These are phyloP conservation scores for Wickerhamia fluorescens DNA, from an alignment of 805 yeast species.

Conservation along the genomic window DNA sequence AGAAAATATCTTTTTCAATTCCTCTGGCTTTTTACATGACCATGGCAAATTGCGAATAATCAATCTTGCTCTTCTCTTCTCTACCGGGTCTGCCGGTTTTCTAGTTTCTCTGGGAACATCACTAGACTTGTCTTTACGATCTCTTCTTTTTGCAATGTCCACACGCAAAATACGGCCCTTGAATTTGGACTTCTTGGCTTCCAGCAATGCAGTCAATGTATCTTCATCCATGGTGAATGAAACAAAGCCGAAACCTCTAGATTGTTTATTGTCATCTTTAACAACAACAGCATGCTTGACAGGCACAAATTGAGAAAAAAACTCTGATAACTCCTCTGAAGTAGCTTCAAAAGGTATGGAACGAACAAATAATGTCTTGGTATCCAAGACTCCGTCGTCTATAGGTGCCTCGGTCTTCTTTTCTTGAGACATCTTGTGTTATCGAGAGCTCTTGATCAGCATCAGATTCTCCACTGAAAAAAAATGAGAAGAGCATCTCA, in stretches of 20 bases:
- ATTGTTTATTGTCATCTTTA: conserved; percentile 63
- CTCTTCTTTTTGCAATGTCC: conserved; percentile 90
- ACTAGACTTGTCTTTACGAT: conserved; percentile 42
- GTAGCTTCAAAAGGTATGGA: conserved; percentile 77
- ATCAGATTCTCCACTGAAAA: too few relatives aligned
- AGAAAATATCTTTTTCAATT: conserved; percentile 60
- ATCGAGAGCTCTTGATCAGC: too few relatives aligned
- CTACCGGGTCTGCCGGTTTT: conserved; percentile 33
- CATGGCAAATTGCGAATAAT: conserved; percentile 93
- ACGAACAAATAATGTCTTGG: conserved; percentile 76
- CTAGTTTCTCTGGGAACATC: conserved; percentile 4
- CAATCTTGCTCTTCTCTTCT: conserved; percentile 77
- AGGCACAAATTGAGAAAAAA: conserved; percentile 88
- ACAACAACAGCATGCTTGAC: conserved; percentile 93
- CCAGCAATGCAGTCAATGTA: conserved; percentile 64
- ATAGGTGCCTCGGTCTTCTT: conserved; percentile 1
- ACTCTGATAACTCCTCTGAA: conserved; percentile 72
- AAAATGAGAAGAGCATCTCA: too few relatives aligned
- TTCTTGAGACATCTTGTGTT: too few relatives aligned
- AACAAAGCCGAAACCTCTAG: conserved; percentile 95
- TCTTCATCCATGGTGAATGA: conserved; percentile 83
- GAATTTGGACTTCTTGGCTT: conserved; percentile 60
- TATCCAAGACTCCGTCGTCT: conserved; percentile 39
- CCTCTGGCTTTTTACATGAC: conserved; percentile 78
- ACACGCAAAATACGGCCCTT: conserved; percentile 62